These are phyloP conservation scores for Meira miltonrushii DNA, from an alignment of 1,284 basidiomycete species.

Conservation along the genomic window DNA sequence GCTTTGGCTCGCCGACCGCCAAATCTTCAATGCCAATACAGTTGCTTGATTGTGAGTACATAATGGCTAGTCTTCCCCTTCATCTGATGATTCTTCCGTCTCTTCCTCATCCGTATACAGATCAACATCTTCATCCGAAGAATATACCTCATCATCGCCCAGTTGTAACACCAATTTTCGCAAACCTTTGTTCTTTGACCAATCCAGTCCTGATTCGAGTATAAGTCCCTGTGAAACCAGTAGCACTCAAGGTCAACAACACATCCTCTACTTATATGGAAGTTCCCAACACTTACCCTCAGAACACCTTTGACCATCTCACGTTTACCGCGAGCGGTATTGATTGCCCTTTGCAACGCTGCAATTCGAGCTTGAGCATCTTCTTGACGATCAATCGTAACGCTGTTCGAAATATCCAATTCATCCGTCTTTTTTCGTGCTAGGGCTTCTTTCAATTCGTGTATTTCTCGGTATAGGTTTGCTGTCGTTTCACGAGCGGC, in stretches of 20 bases:
- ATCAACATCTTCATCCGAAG: slow-evolving; percentile 6
- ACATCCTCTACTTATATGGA: not conserved
- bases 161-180: slow-evolving; percentile 2
- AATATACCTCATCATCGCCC: not conserved
- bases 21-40: no score
- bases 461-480: no score
- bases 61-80: no score
- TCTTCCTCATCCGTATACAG: not conserved
- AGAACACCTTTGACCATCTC: slow-evolving; percentile 5
- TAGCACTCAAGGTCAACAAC: not conserved
- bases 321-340: not conserved
- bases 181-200: not conserved
- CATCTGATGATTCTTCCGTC: not conserved
- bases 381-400: no score
- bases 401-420: no score
- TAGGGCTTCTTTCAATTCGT: no score
- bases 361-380: not conserved
- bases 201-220: slow-evolving; percentile 8
- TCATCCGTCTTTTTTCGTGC: no score
- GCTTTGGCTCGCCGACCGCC: no score
- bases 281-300: not conserved
- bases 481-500: no score
- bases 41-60: no score
- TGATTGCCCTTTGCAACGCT: not conserved
- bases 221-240: slow-evolving; percentile 1